Percentiles rank a stretch among this genome's conserved stretches.
phyloP scores from a whole-genome alignment of 2,329 filamentous ascomycete genomes.

The Rhynchosporium secalis region DNA sequence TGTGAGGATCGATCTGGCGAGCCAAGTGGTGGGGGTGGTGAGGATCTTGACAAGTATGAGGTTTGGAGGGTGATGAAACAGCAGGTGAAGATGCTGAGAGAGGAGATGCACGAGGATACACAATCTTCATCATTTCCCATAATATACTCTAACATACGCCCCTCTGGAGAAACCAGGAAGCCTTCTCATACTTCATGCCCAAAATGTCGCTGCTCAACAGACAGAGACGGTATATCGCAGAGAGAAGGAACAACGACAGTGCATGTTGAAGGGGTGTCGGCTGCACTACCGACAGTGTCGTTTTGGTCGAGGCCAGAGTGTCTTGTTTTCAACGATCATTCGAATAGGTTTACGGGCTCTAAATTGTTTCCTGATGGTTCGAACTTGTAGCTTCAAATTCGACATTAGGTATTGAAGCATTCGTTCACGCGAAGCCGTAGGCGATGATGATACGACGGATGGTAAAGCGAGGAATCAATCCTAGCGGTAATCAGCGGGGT shows the following conservation, averaged over 20 bases:
- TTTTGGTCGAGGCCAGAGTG: not conserved
- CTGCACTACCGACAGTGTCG: not conserved
- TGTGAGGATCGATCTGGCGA: not conserved
- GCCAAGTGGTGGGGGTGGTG: conserved; percentile 3
- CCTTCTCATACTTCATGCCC: not conserved
- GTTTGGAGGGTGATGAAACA: conserved; percentile 15
- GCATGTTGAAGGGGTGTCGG: not conserved
- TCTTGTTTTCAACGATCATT: not conserved
- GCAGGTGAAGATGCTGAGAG: conserved; percentile 18
- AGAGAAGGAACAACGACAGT: too few species aligned
- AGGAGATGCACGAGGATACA: conserved; percentile 13
- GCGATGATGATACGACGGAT: too few species aligned
- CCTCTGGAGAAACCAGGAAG: not conserved
- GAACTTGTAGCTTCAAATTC: not conserved
- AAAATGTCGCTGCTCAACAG: not conserved
- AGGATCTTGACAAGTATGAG: conserved; percentile 19
- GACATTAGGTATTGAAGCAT: too few species aligned
- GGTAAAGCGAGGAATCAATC: too few species aligned
- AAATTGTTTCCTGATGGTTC: not conserved
- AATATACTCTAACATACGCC: not conserved
- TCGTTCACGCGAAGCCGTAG: too few species aligned
- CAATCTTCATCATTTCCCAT: not conserved
- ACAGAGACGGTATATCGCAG: not conserved
- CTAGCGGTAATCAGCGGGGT: too few species aligned
- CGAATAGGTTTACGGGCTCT: not conserved